Evolutionary conservation across 257 asterid genomes (phyloP).

Genomic region (Agastache rugosa): DNA sequence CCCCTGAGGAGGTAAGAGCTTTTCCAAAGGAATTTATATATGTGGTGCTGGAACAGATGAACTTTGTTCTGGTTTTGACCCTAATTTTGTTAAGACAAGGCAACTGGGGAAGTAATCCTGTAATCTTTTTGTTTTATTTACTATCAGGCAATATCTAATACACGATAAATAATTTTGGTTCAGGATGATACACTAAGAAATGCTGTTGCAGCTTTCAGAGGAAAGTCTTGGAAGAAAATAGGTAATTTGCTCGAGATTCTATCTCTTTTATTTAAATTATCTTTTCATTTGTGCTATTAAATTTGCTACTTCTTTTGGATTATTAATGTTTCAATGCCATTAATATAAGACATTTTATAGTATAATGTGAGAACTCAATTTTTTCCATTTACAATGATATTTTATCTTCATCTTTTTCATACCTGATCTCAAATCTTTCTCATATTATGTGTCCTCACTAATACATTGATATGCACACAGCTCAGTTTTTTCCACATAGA

Average conservation of each 20-base stretch:
- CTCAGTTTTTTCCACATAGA: constrained; percentile 96
- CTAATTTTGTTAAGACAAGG: constrained; percentile 14
- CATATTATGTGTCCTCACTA: constrained; percentile 24
- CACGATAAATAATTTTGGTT: constrained; percentile 29
- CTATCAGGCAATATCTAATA: constrained; percentile 5
- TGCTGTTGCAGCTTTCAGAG: constrained; percentile 83
- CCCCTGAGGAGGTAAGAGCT: constrained; percentile 87
- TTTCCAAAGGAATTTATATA: constrained; percentile 19
- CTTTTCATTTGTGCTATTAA: not conserved
- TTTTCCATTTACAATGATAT: constrained; percentile 22
- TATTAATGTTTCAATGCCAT: constrained; percentile 8
- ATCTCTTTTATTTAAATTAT: constrained; percentile 27
- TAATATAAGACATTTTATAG: not conserved
- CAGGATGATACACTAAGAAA: constrained; percentile 84
- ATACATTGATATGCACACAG: constrained; percentile 54
- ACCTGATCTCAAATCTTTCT: constrained; percentile 11
- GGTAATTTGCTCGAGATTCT: constrained; percentile 50
- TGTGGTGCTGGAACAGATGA: constrained; percentile 26
- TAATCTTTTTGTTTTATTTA: not conserved
- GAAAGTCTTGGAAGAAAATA: constrained; percentile 98
- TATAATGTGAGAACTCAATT: constrained; percentile 17
- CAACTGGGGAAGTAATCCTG: constrained; percentile 2
- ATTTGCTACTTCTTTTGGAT: constrained; percentile 28
- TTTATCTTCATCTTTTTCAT: constrained; percentile 9
- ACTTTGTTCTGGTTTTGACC: constrained; percentile 10